Percentiles rank a stretch among this genome's conserved stretches.
phyloP scores from a whole-genome alignment of 2,329 filamentous ascomycete species.

The Ophiostoma australiae region DNA sequence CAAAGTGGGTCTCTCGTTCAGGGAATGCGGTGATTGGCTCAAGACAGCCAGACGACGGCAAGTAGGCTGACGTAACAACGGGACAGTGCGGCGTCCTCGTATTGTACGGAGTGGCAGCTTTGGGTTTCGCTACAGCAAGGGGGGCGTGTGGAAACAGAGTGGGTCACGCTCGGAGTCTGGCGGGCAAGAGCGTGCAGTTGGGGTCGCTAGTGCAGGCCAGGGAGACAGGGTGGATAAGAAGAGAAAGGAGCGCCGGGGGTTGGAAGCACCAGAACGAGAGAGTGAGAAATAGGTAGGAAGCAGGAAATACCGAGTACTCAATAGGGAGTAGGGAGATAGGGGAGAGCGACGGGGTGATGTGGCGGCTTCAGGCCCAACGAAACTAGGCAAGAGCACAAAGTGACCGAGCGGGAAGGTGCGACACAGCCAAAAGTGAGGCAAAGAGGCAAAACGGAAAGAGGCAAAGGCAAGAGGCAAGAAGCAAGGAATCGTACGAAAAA shows the following conservation, averaged over 20 bases:
- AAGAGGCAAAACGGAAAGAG: conserved; percentile 14
- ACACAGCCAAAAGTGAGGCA: conserved; percentile 13
- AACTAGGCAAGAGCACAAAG: conserved; percentile 24
- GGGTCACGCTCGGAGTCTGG: conserved; percentile 22
- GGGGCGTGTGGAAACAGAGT: conserved; percentile 16
- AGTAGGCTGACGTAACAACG: conserved; percentile 29
- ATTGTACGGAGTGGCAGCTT: conserved; percentile 20
- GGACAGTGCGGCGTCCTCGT: conserved; percentile 17
- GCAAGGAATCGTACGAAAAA: conserved; percentile 7
- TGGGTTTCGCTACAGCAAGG: conserved; percentile 8
- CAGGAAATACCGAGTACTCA: background rate
- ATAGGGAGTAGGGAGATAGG: conserved; percentile 14
- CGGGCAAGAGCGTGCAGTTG: conserved; percentile 12
- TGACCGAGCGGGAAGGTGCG: conserved; percentile 19
- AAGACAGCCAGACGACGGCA: background rate
- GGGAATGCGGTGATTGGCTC: background rate
- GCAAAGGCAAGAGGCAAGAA: background rate
- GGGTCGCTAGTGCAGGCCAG: conserved; percentile 18
- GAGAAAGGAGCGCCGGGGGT: conserved; percentile 6
- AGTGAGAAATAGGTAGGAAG: background rate
- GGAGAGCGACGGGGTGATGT: conserved; percentile 30
- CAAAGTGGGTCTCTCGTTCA: background rate
- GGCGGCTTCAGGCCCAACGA: conserved; percentile 32
- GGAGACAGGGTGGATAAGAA: conserved; percentile 15
- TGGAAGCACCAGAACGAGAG: background rate